These are phyloP conservation scores for Taiozyma sp. DNA, from an alignment of 1,139 yeast species.

Conservation along the genomic window DNA sequence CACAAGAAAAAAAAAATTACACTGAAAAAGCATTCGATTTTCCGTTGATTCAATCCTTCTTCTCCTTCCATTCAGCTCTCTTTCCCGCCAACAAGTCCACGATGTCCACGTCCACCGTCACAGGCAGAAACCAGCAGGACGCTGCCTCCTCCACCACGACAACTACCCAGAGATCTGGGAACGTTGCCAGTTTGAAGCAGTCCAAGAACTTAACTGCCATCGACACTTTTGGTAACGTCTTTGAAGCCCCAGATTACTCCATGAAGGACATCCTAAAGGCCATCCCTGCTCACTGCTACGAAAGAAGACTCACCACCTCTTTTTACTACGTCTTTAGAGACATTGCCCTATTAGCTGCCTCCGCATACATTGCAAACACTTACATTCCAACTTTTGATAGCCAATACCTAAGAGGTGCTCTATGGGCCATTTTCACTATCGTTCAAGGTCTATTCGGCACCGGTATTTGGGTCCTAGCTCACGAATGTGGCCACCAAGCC, in stretches of 20 bases:
- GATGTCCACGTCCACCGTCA: not conserved
- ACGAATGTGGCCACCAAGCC: constrained; percentile 89
- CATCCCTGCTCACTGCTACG: constrained; percentile 74
- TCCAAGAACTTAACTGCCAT: constrained; percentile 34
- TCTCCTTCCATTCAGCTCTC: too few relatives aligned
- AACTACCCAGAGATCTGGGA: constrained; percentile 14
- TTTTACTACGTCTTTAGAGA: constrained; percentile 65
- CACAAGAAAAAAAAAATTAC: too few relatives aligned
- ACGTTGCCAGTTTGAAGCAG: constrained; percentile 21
- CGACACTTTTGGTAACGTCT: constrained; percentile 52
- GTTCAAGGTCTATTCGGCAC: constrained; percentile 67
- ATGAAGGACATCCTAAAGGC: constrained; percentile 69
- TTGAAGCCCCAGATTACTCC: constrained; percentile 69
- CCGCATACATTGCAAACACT: constrained; percentile 50
- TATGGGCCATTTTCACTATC: constrained; percentile 56
- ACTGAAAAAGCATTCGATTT: too few relatives aligned
- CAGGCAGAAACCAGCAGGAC: not conserved
- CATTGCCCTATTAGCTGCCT: constrained; percentile 42
- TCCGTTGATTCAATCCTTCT: too few relatives aligned
- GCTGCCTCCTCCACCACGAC: constrained; percentile 4
- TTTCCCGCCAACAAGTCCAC: not conserved
- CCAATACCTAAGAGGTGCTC: constrained; percentile 40
- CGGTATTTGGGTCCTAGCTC: constrained; percentile 85
- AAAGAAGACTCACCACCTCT: constrained; percentile 55
- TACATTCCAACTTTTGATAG: constrained; percentile 50